Conservation (phyloP, 164 flowering plant genomes). For the Sedum album region DNA sequence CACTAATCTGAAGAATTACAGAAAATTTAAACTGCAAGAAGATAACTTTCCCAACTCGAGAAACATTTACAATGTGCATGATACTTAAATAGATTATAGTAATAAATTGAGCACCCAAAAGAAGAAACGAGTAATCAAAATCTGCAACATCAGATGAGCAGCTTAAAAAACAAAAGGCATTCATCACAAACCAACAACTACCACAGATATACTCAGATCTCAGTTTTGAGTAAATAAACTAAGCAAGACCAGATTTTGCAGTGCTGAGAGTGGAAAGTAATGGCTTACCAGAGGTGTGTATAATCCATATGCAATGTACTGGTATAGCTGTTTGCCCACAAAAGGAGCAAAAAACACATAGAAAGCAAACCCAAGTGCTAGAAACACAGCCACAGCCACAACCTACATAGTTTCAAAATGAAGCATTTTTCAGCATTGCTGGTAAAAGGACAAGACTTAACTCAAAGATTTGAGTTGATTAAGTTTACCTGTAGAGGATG, state of each 20-base stretch:
- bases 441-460: neutral
- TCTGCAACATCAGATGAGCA: neutral
- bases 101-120: conserved; percentile 4
- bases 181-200: neutral
- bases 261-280: neutral
- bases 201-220: conserved; percentile 28
- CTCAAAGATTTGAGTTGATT: neutral
- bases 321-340: conserved; percentile 77
- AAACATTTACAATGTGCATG: no score
- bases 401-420: conserved; percentile 38
- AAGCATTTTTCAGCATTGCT: neutral
- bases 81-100: neutral
- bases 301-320: conserved; percentile 72
- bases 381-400: conserved; percentile 92
- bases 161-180: conserved; percentile 10
- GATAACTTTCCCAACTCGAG: neutral
- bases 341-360: conserved; percentile 98
- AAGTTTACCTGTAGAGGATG: conserved; percentile 86
- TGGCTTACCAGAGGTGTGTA: conserved; percentile 91
- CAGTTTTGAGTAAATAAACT: no score
- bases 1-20: neutral
- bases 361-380: conserved; percentile 95
- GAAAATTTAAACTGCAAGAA: neutral
- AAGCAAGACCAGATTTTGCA: conserved; percentile 8
- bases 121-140: neutral